Evolutionary conservation across 2,329 filamentous ascomycete species (phyloP), one percentile per base, ranked within the genome.

Genomic region (Aspergillus aculeatinus): DNA sequence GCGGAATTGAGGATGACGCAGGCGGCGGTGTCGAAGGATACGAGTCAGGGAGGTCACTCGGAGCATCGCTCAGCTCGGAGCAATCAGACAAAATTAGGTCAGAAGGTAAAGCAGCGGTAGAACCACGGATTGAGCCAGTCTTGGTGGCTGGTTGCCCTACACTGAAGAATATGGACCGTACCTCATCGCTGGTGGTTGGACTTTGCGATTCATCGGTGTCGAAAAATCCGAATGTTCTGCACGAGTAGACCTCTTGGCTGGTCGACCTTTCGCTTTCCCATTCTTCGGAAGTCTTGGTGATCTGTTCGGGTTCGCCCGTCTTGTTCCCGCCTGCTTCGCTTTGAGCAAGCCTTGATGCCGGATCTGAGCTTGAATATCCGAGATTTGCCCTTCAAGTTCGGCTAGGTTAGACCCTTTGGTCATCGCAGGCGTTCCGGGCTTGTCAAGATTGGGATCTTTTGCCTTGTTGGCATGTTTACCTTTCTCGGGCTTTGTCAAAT

Each of bases 181-280:
- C 75, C 75, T 77, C 75, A 76, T 74, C 74, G 69, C 71, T 62
- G 66, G 70, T 65, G 63, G 68, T 74, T 69, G 73, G 55, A 63
- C 66, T 66, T 66, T 67, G 70, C 68, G 70, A 76, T 76, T 77
- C 76, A 75, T 71, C 62, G 76, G 76, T 61, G 25, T 52, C 64
- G 67, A 69, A 76, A 77, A 77, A 77, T 68, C 73, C 72, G n/a
- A 35, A 16, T 12, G 33, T 35, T 16, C 33, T 29, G 27, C 3
- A 2, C 27, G 7, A 29, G 27, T 29, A 29, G 27, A 16, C 39
- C 19, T 44, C 16, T 44, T 16, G 4, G 33, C 33, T 12, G 33
- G 2, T 35, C 33, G 27, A 3, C 7, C 7, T 35, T 35, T 44
- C 6, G 39, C 39, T 44, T 19, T 19, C 39, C 12, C 39, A 7